These are phyloP conservation scores for Solanum phureja DNA, from an alignment of 257 asterid species.

Conservation along the genomic window DNA sequence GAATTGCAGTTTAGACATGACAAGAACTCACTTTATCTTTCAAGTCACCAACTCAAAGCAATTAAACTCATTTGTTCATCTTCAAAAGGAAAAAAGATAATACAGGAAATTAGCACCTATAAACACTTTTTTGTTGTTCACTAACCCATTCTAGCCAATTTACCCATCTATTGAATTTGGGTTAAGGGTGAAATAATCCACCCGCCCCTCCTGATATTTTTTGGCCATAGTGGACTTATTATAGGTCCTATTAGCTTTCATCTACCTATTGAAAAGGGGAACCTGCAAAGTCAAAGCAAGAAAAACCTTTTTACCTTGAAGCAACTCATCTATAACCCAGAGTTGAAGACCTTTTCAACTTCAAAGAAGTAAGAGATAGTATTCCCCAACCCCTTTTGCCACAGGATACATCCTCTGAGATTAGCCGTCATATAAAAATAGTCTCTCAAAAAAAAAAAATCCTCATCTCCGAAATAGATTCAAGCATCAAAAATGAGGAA, in stretches of 20 bases:
- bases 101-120: neutral
- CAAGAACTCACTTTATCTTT: neutral
- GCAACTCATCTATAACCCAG: neutral
- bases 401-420: neutral
- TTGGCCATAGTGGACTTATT: neutral
- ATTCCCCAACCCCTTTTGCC: neutral
- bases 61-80: neutral
- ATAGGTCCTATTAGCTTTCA: neutral
- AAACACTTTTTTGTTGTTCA: neutral
- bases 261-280: neutral
- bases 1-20: neutral
- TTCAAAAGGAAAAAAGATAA: neutral
- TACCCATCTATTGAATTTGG: neutral
- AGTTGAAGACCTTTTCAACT: neutral
- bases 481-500: neutral
- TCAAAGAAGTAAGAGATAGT: neutral
- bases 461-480: neutral
- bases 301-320: neutral
- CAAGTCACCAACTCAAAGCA: neutral
- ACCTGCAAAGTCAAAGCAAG: neutral
- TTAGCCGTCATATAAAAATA: neutral
- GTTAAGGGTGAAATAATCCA: neutral
- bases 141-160: neutral
- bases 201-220: neutral
- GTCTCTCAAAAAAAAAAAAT: neutral